Base-by-base conservation (phyloP, 352 stramenopile species). In the Phytophthora palmivora region DNA sequence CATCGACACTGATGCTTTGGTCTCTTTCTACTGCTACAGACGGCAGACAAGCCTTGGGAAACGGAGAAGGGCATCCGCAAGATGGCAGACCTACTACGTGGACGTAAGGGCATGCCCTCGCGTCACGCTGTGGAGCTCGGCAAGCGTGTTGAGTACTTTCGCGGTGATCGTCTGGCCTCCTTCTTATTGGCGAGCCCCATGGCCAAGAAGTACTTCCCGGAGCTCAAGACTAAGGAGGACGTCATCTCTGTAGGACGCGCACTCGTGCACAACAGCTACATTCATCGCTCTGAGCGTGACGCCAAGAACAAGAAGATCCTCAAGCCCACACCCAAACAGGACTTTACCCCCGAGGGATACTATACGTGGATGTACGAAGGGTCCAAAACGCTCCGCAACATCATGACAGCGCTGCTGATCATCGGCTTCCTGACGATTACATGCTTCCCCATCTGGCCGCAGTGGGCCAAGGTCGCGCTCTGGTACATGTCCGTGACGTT, bases 301-400 rank as follows among this genome's bases (percentile, higher is more conserved):
- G 82, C 77, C 24, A 91, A 90, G 67, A 96, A 95, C 74, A 87
- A 89, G 55, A 94, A 94, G 69, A 44, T 95, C 28, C 73, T 97
- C n/a, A 87, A 87, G 28, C 89, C 89, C 6, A 83, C 76, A 12
- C 61, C 74, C 15, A 91, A 89, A 59, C 92, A 96, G 49, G 92
- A 98, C 55, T 99, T 99, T 69, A 79, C 96, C 11, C 89, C 97
- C 36, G 93, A 97, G 11, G 97, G 96, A 15, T 99, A 98, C 78
- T 99, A 99, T 80, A 99, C 96, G 43, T 99, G 97, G 97, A 98
- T 99, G 77, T 99, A 99, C 78, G 92, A 99, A 52, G 97, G 97
- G 24, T 93, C 97, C 36, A 99, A 98, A 85, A 98, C 97, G 47
- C 82, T 98, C 62, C 95, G 95, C 68, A 98, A 99, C 82, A 79